A percentile compares a stretch with the other conserved stretches of the same genome.
These are phyloP conservation scores for Ophiostoma fasciatum DNA, from an alignment of 2,329 filamentous ascomycete species.

Conservation along the genomic window DNA sequence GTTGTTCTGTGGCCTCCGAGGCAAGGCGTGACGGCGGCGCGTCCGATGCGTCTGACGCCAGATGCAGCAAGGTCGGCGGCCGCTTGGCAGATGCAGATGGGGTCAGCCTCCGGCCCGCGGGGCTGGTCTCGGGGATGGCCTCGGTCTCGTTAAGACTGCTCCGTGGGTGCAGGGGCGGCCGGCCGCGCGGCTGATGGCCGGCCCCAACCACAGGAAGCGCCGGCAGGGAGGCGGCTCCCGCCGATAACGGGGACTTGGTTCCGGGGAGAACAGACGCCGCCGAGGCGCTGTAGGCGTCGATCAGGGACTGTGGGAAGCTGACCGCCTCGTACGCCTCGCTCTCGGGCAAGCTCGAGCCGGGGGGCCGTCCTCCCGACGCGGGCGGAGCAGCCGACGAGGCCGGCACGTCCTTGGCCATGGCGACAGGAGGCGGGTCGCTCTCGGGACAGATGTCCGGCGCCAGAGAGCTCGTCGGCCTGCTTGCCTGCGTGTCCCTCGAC, in stretches of 20 bases:
- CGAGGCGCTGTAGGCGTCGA: constrained; percentile 3
- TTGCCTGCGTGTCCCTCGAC: neutral
- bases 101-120: too few relatives aligned
- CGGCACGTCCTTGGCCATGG: too few relatives aligned
- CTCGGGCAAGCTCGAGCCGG: neutral
- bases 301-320: constrained; percentile 7
- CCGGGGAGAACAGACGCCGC: neutral
- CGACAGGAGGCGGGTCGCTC: constrained; percentile 4
- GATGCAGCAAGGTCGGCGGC: neutral
- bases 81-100: too few relatives aligned
- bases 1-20: too few relatives aligned
- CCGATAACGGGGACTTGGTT: constrained; percentile 6
- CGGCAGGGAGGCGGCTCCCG: constrained; percentile 2
- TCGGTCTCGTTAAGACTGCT: constrained; percentile 9
- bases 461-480: neutral
- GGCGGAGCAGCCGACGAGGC: too few relatives aligned
- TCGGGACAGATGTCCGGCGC: neutral
- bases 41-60: too few relatives aligned
- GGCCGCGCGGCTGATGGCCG: too few relatives aligned
- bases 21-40: too few relatives aligned
- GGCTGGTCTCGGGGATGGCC: constrained; percentile 14
- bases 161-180: neutral
- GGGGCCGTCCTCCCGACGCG: too few relatives aligned
- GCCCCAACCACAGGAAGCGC: too few relatives aligned
- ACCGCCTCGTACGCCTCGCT: constrained; percentile 2